A percentile compares a stretch with the other conserved stretches of the same genome.
These are phyloP conservation scores for Aureobasidium sp. DNA, from an alignment of 2,329 filamentous ascomycete genomes.

Conservation along the genomic window DNA sequence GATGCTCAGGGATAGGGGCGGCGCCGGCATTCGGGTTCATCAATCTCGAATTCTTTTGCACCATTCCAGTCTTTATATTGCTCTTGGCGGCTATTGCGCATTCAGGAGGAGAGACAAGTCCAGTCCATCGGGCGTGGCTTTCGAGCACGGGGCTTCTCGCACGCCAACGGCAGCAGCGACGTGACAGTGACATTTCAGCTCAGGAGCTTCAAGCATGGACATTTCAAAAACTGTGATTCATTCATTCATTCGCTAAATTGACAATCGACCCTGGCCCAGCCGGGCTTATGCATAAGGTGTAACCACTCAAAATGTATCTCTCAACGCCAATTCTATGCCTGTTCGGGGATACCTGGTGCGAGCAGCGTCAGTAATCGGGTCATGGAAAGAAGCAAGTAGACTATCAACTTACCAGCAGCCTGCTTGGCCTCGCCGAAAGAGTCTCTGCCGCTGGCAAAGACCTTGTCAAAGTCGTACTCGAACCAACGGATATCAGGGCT, in stretches of 20 bases:
- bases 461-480: constrained; percentile 51
- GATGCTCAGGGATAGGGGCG: constrained; percentile 5
- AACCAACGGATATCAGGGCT: constrained; percentile 49
- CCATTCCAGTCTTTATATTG: constrained; percentile 15
- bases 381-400: not conserved
- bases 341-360: constrained; percentile 13
- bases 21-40: constrained; percentile 6
- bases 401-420: constrained; percentile 28
- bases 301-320: not conserved
- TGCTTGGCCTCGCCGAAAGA: constrained; percentile 37
- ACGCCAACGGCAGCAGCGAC: not conserved
- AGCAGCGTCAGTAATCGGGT: not conserved
- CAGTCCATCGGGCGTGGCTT: not conserved
- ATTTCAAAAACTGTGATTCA: not conserved
- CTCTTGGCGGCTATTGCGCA: constrained; percentile 11
- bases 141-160: not conserved
- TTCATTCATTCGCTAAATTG: constrained; percentile 13
- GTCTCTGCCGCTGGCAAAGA: constrained; percentile 44
- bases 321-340: constrained; percentile 7
- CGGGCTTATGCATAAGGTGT: constrained; percentile 3
- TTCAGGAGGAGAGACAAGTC: constrained; percentile 4
- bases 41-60: not conserved
- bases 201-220: constrained; percentile 2
- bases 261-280: constrained; percentile 4
- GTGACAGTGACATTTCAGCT: not conserved